These are phyloP conservation scores for Cytospora mali DNA, from an alignment of 2,329 filamentous ascomycete genomes.

Conservation along the genomic window DNA sequence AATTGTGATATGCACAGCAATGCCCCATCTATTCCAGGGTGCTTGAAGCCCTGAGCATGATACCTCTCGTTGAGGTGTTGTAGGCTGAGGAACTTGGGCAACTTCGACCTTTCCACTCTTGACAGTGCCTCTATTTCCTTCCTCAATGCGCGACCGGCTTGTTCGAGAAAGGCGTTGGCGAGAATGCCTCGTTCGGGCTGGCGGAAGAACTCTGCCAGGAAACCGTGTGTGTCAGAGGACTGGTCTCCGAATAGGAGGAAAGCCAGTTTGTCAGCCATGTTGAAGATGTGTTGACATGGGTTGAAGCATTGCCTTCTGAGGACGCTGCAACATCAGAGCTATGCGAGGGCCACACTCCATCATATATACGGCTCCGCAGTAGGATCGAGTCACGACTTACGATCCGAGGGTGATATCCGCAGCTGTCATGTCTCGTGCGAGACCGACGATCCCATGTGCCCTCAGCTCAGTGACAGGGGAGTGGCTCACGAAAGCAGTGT, in stretches of 20 bases:
- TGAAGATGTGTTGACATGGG: conserved; percentile 36
- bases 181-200: conserved; percentile 51
- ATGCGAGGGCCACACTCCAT: conserved; percentile 9
- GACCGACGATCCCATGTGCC: conserved; percentile 19
- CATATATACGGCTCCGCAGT: conserved; percentile 25
- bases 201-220: conserved; percentile 59
- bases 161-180: conserved; percentile 64
- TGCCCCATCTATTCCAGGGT: conserved; percentile 65
- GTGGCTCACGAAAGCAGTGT: conserved; percentile 26
- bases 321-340: conserved; percentile 5
- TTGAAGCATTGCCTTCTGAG: conserved; percentile 17
- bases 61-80: conserved; percentile 68
- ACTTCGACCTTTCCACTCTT: conserved; percentile 56
- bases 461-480: conserved; percentile 15
- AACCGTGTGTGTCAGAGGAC: conserved; percentile 66
- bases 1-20: conserved; percentile 67
- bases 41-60: conserved; percentile 57
- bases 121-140: conserved; percentile 62
- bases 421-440: conserved; percentile 6
- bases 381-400: conserved; percentile 5
- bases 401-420: conserved; percentile 12
- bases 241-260: conserved; percentile 73
- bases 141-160: conserved; percentile 58
- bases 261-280: conserved; percentile 51
- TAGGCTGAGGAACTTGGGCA: conserved; percentile 65